Evolutionary conservation across 2,329 filamentous ascomycete species (phyloP).

Genomic region (Pseudocercospora musae): DNA sequence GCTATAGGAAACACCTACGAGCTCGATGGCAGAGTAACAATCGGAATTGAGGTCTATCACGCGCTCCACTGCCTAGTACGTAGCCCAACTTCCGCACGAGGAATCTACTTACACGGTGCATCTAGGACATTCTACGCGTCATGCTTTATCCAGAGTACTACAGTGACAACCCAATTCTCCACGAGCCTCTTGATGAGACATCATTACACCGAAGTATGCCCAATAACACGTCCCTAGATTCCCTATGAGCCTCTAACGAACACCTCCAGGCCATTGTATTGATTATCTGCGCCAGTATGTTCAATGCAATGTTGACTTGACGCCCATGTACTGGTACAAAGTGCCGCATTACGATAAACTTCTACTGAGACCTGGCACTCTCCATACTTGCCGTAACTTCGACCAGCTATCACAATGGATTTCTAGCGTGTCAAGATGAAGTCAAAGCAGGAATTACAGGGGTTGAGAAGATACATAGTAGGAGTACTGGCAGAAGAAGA

Average conservation of each 20-base stretch:
- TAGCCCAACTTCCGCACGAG: not conserved
- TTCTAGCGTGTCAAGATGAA: not conserved
- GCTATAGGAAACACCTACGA: not conserved
- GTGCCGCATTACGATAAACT: conserved; percentile 3
- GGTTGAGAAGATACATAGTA: no score
- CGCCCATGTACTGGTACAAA: conserved; percentile 6
- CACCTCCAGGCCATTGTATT: conserved; percentile 6
- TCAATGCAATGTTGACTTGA: conserved; percentile 9
- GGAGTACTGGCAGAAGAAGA: not conserved
- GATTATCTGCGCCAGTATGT: conserved; percentile 13
- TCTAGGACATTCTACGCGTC: not conserved
- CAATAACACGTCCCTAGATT: not conserved
- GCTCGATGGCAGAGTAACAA: not conserved
- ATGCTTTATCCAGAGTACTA: conserved; percentile 5
- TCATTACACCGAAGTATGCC: conserved; percentile 7
- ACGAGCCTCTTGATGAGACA: conserved; percentile 5
- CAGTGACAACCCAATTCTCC: not conserved
- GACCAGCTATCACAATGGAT: not conserved
- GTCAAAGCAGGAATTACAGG: not conserved
- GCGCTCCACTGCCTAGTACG: conserved; percentile 6
- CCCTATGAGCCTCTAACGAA: not conserved
- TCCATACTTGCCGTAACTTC: conserved; percentile 9
- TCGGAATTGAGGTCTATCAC: conserved; percentile 10
- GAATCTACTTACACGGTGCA: not conserved
- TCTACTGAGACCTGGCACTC: conserved; percentile 5